Conservation (phyloP, 108 stramenopile species). For the Pseudonitzschia multistriata region DNA sequence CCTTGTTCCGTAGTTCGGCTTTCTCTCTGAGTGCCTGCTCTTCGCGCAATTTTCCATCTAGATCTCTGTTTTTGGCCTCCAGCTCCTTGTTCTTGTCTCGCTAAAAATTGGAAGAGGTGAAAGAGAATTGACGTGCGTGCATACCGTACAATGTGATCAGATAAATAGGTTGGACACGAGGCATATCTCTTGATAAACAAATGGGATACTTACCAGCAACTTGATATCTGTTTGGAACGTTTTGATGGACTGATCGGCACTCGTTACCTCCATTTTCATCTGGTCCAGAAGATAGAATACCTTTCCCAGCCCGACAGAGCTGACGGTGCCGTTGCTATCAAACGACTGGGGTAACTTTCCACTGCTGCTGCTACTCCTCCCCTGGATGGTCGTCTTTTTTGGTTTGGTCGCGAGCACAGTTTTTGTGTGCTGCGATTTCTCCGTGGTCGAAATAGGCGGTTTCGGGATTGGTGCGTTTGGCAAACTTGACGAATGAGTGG, state of each 20-base stretch:
- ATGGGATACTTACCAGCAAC: constrained; percentile 65
- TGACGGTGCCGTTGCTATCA: constrained; percentile 21
- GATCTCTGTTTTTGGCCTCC: constrained; percentile 62
- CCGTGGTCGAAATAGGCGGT: constrained; percentile 6
- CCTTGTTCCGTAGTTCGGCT: constrained; percentile 46
- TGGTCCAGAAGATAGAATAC: constrained; percentile 73
- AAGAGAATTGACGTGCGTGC: not conserved
- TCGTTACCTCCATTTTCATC: constrained; percentile 68
- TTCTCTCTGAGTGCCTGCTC: constrained; percentile 52
- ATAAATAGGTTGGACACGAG: not conserved
- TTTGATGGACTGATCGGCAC: constrained; percentile 64
- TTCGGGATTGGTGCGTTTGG: constrained; percentile 11
- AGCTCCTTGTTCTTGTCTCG: constrained; percentile 81
- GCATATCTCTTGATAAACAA: too few species aligned
- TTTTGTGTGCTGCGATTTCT: constrained; percentile 19
- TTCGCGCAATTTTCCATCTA: constrained; percentile 62
- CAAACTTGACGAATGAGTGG: not conserved
- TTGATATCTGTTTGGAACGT: constrained; percentile 60
- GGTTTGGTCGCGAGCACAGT: constrained; percentile 14
- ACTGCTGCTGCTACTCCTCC: constrained; percentile 9
- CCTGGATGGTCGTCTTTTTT: constrained; percentile 12
- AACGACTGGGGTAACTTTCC: constrained; percentile 23
- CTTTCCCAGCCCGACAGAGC: constrained; percentile 64
- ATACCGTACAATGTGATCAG: not conserved
- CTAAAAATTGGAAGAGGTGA: constrained; percentile 28